Evolutionary conservation across 495 filamentous ascomycete species (phyloP).

Genomic region (Ramalina peruviana): DNA sequence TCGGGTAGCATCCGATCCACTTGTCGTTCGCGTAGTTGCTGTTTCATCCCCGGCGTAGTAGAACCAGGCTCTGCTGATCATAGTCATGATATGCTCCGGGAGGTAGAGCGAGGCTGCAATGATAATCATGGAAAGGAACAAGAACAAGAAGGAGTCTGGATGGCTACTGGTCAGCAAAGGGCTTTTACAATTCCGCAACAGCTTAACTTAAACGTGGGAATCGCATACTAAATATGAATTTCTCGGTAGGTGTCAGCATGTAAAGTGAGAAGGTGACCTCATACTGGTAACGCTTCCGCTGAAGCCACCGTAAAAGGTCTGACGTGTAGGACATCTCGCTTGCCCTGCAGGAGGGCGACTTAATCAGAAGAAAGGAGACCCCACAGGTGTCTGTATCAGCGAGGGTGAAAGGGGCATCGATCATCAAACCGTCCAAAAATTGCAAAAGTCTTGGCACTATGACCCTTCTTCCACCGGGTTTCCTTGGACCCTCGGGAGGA

Average conservation of each 20-base stretch:
- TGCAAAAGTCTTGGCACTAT: no score
- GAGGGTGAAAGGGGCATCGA: no score
- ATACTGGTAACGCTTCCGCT: conserved; percentile 73
- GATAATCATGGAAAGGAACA: conserved; percentile 70
- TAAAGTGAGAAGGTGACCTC: conserved; percentile 75
- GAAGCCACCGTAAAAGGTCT: conserved; percentile 46
- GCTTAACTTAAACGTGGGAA: background rate
- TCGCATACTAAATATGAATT: conserved; percentile 68
- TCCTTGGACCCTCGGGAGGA: no score
- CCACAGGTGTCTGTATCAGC: no score
- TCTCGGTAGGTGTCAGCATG: conserved; percentile 75
- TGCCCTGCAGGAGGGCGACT: no score
- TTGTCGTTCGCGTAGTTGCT: conserved; percentile 4
- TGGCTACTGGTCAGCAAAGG: conserved; percentile 1
- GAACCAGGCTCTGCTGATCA: conserved; percentile 77
- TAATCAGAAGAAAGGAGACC: no score
- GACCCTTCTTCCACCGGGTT: no score
- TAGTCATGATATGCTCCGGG: conserved; percentile 68
- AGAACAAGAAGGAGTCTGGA: conserved; percentile 79
- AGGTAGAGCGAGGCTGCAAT: conserved; percentile 83
- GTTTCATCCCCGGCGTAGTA: conserved; percentile 75
- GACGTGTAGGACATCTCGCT: conserved; percentile 25
- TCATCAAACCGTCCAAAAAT: no score
- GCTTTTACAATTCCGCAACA: background rate
- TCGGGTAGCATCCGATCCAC: no score